Base-by-base conservation (phyloP, 2,329 filamentous ascomycete species). In the Aspergillus sp. region DNA sequence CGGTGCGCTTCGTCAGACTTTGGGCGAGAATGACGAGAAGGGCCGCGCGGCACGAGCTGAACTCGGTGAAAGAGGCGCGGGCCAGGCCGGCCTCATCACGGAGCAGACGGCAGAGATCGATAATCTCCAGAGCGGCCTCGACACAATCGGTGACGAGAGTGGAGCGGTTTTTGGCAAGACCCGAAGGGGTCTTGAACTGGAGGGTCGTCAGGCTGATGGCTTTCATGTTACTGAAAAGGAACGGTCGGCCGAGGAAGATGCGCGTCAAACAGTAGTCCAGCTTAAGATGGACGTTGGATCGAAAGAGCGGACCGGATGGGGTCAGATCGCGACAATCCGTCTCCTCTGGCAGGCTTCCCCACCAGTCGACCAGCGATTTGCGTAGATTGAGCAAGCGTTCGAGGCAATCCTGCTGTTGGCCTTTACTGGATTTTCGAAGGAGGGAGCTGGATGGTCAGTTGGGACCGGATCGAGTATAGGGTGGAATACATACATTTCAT, bases 51-150 rank as follows among this genome's bases (percentile, higher is more conserved):
- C 79, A 81, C 3, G 79, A 78, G 60, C 77, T 80, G 60, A 81
- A 82, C 56, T 82, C 80, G 3, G 79, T 81, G 58, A 82, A 82
- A 0, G 79, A 81, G 2, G 79, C 78, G 26, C 79, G 74, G 5
- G 80, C 79, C 48, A 82, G 76, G 14, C 79, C 80, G 13, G 77
- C 75, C n/a, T 75, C 77, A 42, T 75, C 75, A 36, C 76, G 74
- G 4, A 82, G 72, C 3, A 76, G 66, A 38, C 75, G 75, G 55
- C 79, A 81, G 4, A 80, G 72, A 41, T 79, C 75, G 16, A 82
- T 71, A 10, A 80, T 76, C 51, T 76, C 73, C 24, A 80, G 63
- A 2, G 80, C 79, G 2, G 79, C 79, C 50, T 80, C 75, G 9
- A 82, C 76, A 50, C 79, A 82, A 52, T 81, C 77, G 3, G 71